These are phyloP conservation scores for Dactylis glomerata DNA, from an alignment of 176 grass and related monocot genomes.

Conservation along the genomic window DNA sequence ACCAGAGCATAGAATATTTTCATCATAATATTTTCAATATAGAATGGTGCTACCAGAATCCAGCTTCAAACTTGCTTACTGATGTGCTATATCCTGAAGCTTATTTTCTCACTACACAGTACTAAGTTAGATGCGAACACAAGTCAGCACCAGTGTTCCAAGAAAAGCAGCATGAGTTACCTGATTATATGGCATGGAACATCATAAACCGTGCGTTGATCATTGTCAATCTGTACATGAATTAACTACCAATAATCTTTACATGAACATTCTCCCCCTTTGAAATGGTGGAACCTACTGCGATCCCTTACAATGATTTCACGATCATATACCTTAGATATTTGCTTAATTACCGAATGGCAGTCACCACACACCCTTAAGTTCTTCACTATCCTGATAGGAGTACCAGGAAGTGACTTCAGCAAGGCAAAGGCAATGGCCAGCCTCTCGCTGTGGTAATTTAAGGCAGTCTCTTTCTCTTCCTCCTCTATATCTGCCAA, in stretches of 20 bases:
- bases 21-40: background rate
- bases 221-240: background rate
- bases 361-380: slow-evolving; percentile 83
- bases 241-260: slow-evolving; percentile 80
- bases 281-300: slow-evolving; percentile 83
- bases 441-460: slow-evolving; percentile 81
- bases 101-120: background rate
- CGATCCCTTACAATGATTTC: slow-evolving; percentile 74
- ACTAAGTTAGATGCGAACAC: background rate
- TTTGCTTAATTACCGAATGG: slow-evolving; percentile 65
- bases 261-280: slow-evolving; percentile 65
- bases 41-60: background rate
- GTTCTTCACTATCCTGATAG: slow-evolving; percentile 87
- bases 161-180: background rate
- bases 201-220: background rate
- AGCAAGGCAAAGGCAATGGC: slow-evolving; percentile 87
- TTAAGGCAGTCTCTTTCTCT: slow-evolving; percentile 74
- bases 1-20: background rate
- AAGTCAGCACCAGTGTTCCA: background rate
- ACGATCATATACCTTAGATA: slow-evolving; percentile 59
- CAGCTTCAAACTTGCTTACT: slow-evolving; percentile 7
- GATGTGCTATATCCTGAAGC: slow-evolving; percentile 11
- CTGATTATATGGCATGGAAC: background rate
- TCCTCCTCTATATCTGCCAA: slow-evolving; percentile 90
- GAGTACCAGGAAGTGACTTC: slow-evolving; percentile 50